Base-by-base conservation (phyloP, 2,329 filamentous ascomycete genomes). In the Xylariales sp. region DNA sequence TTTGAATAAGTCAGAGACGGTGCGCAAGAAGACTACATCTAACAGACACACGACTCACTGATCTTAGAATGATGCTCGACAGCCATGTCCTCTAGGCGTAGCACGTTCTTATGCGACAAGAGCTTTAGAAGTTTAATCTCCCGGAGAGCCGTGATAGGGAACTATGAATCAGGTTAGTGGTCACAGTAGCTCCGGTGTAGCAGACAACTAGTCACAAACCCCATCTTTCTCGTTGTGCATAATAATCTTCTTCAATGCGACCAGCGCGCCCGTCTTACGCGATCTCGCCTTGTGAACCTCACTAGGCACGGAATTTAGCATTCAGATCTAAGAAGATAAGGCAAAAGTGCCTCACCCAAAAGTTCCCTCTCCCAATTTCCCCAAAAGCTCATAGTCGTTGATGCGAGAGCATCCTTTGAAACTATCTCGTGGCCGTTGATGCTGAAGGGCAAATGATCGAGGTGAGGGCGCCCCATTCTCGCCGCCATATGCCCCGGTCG, bases 201-300 rank as follows among this genome's bases (percentile, higher is more conserved):
- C 30, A 45, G 41, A 52, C 16, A 59, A 48, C 39, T 48, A 60
- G 50, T 39, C 50, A 82, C 89, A 75, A 81, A 93, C 90, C 57
- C 96, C 96, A 81, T 99, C 96, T 80, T 97, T 98, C 83, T 99
- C 96, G 80, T 98, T 97, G 80, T 98, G 96, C 93, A 98, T 97
- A 72, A 99, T 89, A 73, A 99, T 99, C 86, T 98, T 98, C 84
- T 99, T 99, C 76, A 99, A 81, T 3, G 96, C 96, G 68, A 97
- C 92, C 53, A 95, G 80, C 30, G 88, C 86, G 62, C 92, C 91
- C 1, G 89, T 92, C 75, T 87, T 91, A 75, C 89, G 90, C 34
- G 92, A 93, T 69, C 88, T 88, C 69, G 94, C 96, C 77, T 95
- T 96, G 80, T 97, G 93, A 46, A 98, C 96, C 82, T 98, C 94